phyloP scores from a whole-genome alignment of 2,329 filamentous ascomycete genomes.

The Cladophialophora psammophila region DNA sequence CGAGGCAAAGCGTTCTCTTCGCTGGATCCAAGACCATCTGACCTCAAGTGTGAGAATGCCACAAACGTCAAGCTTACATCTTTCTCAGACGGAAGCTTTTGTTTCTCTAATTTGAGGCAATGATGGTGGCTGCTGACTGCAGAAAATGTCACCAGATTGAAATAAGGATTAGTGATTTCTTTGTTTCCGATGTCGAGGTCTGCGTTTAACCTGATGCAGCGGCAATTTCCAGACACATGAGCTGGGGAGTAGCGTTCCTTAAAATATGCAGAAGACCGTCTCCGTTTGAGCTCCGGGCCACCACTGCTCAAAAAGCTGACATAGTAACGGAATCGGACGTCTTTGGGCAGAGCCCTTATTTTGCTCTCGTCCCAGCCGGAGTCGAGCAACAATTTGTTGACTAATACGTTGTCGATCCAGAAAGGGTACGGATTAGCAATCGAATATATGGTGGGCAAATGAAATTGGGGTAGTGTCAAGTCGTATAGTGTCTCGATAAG shows the following conservation, averaged over 20 bases:
- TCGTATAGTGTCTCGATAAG: neutral
- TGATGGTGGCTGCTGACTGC: neutral
- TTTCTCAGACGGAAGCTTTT: neutral
- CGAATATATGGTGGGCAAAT: neutral
- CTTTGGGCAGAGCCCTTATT: neutral
- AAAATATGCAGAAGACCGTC: neutral
- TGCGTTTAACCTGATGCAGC: neutral
- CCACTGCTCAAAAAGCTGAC: neutral
- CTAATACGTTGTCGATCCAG: neutral
- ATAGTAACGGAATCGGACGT: neutral
- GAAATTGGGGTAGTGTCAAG: neutral
- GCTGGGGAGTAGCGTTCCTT: neutral
- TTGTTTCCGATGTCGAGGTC: neutral
- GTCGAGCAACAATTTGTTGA: neutral
- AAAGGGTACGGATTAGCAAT: neutral
- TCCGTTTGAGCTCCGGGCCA: neutral
- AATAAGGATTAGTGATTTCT: neutral
- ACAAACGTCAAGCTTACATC: neutral
- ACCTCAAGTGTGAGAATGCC: neutral
- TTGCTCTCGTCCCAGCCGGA: neutral
- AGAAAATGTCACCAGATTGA: neutral
- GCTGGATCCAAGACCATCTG: neutral
- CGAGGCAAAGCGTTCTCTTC: neutral
- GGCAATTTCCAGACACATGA: neutral
- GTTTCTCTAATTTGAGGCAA: neutral